Base-by-base conservation (phyloP, 140 eudicot genomes). In the Senecio squalidus region DNA sequence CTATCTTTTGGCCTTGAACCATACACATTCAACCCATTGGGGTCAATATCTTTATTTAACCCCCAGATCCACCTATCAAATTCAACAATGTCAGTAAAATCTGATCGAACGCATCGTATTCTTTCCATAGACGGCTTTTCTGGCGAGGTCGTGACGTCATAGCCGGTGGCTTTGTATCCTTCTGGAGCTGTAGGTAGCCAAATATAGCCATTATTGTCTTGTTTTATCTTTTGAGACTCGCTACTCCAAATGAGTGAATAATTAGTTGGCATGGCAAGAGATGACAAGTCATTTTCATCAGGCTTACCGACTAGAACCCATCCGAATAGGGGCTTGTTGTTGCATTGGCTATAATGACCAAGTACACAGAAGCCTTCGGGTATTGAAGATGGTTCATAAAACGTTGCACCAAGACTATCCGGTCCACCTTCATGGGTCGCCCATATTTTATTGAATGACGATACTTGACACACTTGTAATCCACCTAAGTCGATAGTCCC, bases 401-500 rank as follows among this genome's bases (percentile, higher is more conserved):
- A 76, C 1, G 91, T 63, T 4, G 84, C 67, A 0, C 90, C 95
- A 0, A 17, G 61, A 40, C 79, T 71, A 38, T 76, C 73, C 6
- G 84, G 83, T 33, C 95, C 95, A 18, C 95, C 95, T 76, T 81
- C 80, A 26, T 45, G 73, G 15, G 80, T 55, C 0, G 76, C 72
- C 95, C 95, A 85, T 6, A 82, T 67, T 67, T 74, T 71, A 41
- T 46, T 48, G 54, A 85, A 78, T 1, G 69, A 44, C 33, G 84
- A 55, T 1, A 76, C 55, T 68, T 85, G 84, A 27, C 72, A 44
- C 14, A 85, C 81, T 33, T 68, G 48, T 66, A 85, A 57, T n/a
- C 84, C 95, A 63, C 95, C 89, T 50, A 85, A 67, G 57, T 85
- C 95, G 44, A 85, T 81, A 1, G 52, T 67, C 44, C 95, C 95